Evolutionary conservation across 2,329 filamentous ascomycete species (phyloP).

Genomic region (Pseudogymnoascus sp.): DNA sequence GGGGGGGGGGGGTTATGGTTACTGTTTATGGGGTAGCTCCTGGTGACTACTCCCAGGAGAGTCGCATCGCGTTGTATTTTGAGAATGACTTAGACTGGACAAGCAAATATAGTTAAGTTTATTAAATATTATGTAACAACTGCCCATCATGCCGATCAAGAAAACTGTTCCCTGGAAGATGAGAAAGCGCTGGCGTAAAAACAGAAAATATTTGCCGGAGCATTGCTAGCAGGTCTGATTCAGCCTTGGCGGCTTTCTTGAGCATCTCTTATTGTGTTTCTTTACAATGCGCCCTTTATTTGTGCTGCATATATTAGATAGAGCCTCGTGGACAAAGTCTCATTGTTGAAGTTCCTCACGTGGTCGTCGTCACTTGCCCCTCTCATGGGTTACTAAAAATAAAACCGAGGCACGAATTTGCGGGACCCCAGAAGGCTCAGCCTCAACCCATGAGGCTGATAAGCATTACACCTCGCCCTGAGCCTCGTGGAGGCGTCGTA

Average conservation of each 20-base stretch:
- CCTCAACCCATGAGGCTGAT: conserved; percentile 3
- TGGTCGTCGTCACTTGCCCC: background rate
- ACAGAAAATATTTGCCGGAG: background rate
- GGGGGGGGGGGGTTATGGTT: background rate
- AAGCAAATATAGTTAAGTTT: background rate
- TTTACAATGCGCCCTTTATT: background rate
- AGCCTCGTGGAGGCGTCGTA: conserved; percentile 1
- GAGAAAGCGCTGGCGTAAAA: background rate
- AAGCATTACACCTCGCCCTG: background rate
- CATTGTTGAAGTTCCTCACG: background rate
- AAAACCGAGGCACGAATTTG: background rate
- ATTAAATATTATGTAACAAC: conserved; percentile 6
- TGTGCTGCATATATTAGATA: background rate
- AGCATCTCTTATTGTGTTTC: background rate
- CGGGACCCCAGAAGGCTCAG: background rate
- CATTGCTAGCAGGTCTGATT: background rate
- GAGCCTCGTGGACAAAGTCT: background rate
- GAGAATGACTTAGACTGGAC: background rate
- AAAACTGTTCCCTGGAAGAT: background rate
- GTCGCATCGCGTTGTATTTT: background rate
- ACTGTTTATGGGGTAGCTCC: background rate
- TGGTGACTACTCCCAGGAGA: background rate
- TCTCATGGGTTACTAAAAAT: conserved; percentile 1
- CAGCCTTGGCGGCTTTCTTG: background rate
- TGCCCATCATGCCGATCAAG: background rate